A percentile compares a stretch with the other conserved stretches of the same genome.
phyloP scores from a whole-genome alignment of 345 rosid genomes.

The Gossypium rotundifolium region DNA sequence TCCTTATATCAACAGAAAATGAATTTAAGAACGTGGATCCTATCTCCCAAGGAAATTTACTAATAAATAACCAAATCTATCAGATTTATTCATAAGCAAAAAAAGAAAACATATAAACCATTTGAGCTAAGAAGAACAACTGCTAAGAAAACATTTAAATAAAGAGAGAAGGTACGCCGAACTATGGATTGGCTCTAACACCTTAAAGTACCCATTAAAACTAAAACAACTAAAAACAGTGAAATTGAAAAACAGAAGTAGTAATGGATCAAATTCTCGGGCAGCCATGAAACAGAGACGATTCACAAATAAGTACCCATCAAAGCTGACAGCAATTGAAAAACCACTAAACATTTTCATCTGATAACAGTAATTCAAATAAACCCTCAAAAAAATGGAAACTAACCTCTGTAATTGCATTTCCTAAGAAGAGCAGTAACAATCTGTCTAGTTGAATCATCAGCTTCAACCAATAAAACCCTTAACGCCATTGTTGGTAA shows the following conservation, averaged over 20 bases:
- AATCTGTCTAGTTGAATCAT: conserved; percentile 91
- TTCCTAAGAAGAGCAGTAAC: conserved; percentile 78
- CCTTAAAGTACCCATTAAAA: too few relatives aligned
- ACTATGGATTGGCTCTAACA: background rate
- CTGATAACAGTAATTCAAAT: background rate
- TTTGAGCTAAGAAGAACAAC: background rate
- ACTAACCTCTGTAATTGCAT: conserved; percentile 78
- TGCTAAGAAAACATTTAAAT: background rate
- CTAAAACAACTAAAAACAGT: background rate
- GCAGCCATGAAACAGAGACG: background rate
- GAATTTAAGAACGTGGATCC: background rate
- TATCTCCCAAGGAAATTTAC: background rate
- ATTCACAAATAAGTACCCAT: background rate
- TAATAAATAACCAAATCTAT: too few relatives aligned
- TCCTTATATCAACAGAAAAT: background rate
- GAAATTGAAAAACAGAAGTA: background rate
- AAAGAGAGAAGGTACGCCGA: background rate
- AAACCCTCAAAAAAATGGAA: background rate
- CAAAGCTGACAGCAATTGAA: background rate
- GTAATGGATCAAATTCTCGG: background rate
- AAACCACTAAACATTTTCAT: background rate
- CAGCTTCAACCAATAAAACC: conserved; percentile 86
- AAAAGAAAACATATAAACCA: background rate
- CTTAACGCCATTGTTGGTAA: conserved; percentile 60
- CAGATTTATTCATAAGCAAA: background rate